Conservation (phyloP, 2,329 filamentous ascomycete species). For the Neoascochyta sp. region DNA sequence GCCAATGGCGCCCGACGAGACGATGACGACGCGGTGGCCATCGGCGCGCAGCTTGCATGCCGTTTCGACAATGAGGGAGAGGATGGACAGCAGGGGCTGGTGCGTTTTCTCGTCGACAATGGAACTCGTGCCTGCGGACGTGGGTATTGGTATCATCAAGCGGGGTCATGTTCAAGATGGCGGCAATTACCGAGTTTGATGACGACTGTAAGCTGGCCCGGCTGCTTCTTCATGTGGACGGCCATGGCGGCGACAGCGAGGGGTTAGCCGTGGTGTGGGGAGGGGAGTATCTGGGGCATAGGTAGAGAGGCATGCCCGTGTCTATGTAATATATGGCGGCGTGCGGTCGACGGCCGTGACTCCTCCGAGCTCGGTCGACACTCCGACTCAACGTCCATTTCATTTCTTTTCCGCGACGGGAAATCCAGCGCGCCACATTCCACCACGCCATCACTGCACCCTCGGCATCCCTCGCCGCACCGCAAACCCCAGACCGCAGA, state of each 20-base stretch:
- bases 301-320: too few species aligned
- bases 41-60: slow-evolving; percentile 81
- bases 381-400: too few species aligned
- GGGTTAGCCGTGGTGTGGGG: not conserved
- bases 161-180: too few species aligned
- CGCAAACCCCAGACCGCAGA: not conserved
- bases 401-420: slow-evolving; percentile 15
- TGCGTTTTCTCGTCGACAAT: slow-evolving; percentile 96
- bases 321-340: too few species aligned
- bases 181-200: slow-evolving; percentile 76
- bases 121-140: slow-evolving; percentile 79
- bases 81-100: slow-evolving; percentile 84
- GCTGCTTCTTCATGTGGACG: slow-evolving; percentile 52
- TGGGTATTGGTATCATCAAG: too few species aligned
- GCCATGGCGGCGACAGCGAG: slow-evolving; percentile 16
- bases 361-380: too few species aligned
- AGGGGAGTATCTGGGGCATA: slow-evolving; percentile 1
- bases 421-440: slow-evolving; percentile 9
- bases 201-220: slow-evolving; percentile 63
- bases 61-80: slow-evolving; percentile 92
- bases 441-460: slow-evolving; percentile 1
- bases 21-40: slow-evolving; percentile 91
- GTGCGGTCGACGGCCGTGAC: too few species aligned
- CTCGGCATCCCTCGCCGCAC: slow-evolving; percentile 1
- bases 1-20: slow-evolving; percentile 95